These are phyloP conservation scores for Hericium rajendrae DNA, from an alignment of 768 basidiomycete genomes.

Conservation along the genomic window DNA sequence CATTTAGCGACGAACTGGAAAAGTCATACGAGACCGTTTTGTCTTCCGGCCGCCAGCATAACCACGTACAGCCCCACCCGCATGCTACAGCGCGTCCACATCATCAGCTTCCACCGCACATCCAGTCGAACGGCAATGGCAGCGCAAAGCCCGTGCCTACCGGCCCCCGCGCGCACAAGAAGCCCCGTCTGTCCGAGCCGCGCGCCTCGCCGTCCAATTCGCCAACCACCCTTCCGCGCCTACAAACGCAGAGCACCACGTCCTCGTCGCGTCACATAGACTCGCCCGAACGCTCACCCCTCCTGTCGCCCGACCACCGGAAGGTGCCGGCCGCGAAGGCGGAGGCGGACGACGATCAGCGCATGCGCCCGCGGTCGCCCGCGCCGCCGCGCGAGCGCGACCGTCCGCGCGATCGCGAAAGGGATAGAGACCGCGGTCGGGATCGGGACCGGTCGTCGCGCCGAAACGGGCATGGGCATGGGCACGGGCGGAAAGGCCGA, in stretches of 20 bases:
- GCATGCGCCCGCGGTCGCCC: slow-evolving; percentile 31
- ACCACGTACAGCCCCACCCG: slow-evolving; percentile 23
- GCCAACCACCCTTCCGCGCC: slow-evolving; percentile 9
- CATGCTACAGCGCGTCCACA: slow-evolving; percentile 31
- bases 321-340: slow-evolving; percentile 12
- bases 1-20: slow-evolving; percentile 60
- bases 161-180: slow-evolving; percentile 74
- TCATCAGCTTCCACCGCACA: slow-evolving; percentile 26
- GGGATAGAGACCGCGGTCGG: slow-evolving; percentile 21
- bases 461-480: slow-evolving; percentile 9
- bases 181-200: slow-evolving; percentile 58
- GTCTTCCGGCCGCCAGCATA: slow-evolving; percentile 34
- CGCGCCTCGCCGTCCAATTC: slow-evolving; percentile 8
- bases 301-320: slow-evolving; percentile 12
- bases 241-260: slow-evolving; percentile 8
- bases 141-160: slow-evolving; percentile 55
- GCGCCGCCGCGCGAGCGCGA: slow-evolving; percentile 17
- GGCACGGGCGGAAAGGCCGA: slow-evolving; percentile 16
- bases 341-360: slow-evolving; percentile 45
- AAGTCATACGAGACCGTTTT: slow-evolving; percentile 62
- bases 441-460: slow-evolving; percentile 14
- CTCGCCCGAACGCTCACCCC: slow-evolving; percentile 13
- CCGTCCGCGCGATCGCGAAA: slow-evolving; percentile 22
- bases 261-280: slow-evolving; percentile 11
- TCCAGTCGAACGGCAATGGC: slow-evolving; percentile 17